Evolutionary conservation across 2,329 filamentous ascomycete genomes (phyloP).

Genomic region (Colletotrichum sp.): DNA sequence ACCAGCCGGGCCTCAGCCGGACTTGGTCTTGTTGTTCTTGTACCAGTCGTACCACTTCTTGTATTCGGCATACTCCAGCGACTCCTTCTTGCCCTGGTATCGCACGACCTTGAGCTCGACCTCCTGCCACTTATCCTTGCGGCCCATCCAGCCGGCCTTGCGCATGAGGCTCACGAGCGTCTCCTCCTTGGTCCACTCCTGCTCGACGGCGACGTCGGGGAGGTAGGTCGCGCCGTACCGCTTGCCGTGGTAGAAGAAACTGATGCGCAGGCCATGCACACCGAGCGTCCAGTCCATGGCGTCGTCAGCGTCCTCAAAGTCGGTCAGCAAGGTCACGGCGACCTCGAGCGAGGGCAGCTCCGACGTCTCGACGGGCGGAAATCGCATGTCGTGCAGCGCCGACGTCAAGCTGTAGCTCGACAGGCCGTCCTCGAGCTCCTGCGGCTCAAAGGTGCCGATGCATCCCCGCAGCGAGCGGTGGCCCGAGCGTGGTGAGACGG

Average conservation of each 20-base stretch:
- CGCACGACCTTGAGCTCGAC: slow-evolving; percentile 80
- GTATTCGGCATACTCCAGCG: slow-evolving; percentile 75
- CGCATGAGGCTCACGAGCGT: slow-evolving; percentile 88
- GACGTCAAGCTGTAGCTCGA: slow-evolving; percentile 84
- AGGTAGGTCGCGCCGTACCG: slow-evolving; percentile 89
- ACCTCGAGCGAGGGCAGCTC: slow-evolving; percentile 67
- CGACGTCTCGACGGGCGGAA: slow-evolving; percentile 56
- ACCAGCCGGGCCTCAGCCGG: background rate
- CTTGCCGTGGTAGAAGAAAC: slow-evolving; percentile 75
- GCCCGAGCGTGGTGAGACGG: slow-evolving; percentile 58
- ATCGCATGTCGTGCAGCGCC: slow-evolving; percentile 68
- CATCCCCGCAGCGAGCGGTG: slow-evolving; percentile 83
- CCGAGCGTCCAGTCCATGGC: slow-evolving; percentile 88
- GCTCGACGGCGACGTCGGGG: slow-evolving; percentile 88
- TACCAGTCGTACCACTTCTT: slow-evolving; percentile 82
- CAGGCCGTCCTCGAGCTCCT: slow-evolving; percentile 76
- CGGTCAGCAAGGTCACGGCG: slow-evolving; percentile 81
- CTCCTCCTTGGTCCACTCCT: slow-evolving; percentile 95
- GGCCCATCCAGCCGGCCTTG: slow-evolving; percentile 92
- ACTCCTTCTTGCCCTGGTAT: slow-evolving; percentile 86
- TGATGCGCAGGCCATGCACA: slow-evolving; percentile 84
- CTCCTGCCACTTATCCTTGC: slow-evolving; percentile 78
- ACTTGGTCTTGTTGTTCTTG: slow-evolving; percentile 33
- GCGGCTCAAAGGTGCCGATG: slow-evolving; percentile 90
- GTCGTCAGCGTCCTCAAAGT: slow-evolving; percentile 79